Percentiles rank a stretch among this genome's conserved stretches.
Evolutionary conservation across 2,329 filamentous ascomycete species (phyloP).

Genomic region (Fusarium phyllophilum): DNA sequence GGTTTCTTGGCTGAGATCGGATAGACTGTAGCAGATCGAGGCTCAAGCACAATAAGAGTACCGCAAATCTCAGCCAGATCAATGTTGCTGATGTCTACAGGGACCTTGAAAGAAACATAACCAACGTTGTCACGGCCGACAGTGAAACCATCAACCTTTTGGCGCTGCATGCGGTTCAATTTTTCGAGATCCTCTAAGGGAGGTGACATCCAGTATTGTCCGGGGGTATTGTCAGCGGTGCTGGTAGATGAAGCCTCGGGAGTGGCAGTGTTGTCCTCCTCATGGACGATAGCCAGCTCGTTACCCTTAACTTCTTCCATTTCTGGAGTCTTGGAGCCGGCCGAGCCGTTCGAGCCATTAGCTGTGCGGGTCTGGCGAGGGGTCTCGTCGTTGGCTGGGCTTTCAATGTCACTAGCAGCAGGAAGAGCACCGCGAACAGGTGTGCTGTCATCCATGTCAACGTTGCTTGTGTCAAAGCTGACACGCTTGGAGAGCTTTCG

Average conservation of each 20-base stretch:
- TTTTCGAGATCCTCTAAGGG: conserved; percentile 77
- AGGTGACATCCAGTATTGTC: conserved; percentile 89
- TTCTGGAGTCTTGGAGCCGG: conserved; percentile 62
- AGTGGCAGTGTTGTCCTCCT: conserved; percentile 63
- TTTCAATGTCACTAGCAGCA: conserved; percentile 47
- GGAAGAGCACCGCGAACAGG: conserved; percentile 50
- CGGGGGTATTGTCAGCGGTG: conserved; percentile 64
- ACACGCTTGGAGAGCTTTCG: conserved; percentile 83
- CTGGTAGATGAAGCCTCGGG: conserved; percentile 41
- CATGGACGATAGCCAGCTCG: conserved; percentile 81
- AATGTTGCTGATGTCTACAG: conserved; percentile 83
- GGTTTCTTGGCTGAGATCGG: conserved; percentile 81
- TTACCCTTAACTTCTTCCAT: conserved; percentile 79
- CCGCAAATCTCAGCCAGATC: conserved; percentile 83
- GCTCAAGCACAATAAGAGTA: conserved; percentile 78
- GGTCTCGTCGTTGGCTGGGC: conserved; percentile 49
- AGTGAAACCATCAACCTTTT: conserved; percentile 77
- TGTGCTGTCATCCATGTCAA: conserved; percentile 49
- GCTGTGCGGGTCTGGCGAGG: conserved; percentile 61
- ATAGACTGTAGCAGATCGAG: conserved; percentile 90
- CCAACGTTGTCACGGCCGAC: conserved; percentile 88
- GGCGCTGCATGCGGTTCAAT: conserved; percentile 83
- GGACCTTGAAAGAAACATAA: conserved; percentile 80
- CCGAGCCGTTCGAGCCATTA: conserved; percentile 51
- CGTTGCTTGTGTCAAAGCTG: conserved; percentile 82